A percentile compares a stretch with the other conserved stretches of the same genome.
phyloP scores from a whole-genome alignment of 192 early-diverging fungal species.

The Dissophora globulifera region DNA sequence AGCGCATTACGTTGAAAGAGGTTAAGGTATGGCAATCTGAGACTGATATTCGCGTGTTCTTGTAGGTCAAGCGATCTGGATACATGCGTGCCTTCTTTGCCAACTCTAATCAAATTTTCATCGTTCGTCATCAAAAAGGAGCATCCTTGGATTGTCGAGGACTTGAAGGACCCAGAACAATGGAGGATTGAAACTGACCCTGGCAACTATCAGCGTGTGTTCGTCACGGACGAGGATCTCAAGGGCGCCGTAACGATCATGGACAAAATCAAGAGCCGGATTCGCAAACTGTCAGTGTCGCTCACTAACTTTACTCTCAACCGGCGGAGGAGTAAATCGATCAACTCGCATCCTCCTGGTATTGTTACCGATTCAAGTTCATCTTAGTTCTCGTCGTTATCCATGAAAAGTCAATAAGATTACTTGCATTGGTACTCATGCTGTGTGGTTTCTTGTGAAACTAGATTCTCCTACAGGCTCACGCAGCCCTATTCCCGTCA shows the following conservation, averaged over 20 bases:
- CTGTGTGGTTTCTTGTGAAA: background rate
- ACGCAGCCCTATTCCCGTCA: constrained; percentile 41
- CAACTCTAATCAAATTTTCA: background rate
- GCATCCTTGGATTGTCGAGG: constrained; percentile 90
- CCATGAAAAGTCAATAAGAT: too few species aligned
- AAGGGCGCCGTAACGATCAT: constrained; percentile 72
- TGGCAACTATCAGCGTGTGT: constrained; percentile 68
- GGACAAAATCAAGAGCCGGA: constrained; percentile 60
- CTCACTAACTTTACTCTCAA: constrained; percentile 51
- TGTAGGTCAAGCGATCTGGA: background rate
- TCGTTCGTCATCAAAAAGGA: constrained; percentile 60
- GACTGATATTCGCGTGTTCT: too few species aligned
- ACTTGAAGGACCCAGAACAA: constrained; percentile 67
- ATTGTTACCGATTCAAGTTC: background rate
- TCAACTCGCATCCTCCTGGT: constrained; percentile 37
- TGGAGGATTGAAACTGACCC: constrained; percentile 89
- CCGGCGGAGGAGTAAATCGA: constrained; percentile 45
- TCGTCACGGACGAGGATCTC: constrained; percentile 87
- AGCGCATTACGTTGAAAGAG: constrained; percentile 86
- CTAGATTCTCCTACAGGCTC: constrained; percentile 28
- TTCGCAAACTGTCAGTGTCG: constrained; percentile 57
- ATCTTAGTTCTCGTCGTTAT: too few species aligned
- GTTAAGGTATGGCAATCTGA: constrained; percentile 86
- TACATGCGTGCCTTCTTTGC: background rate
- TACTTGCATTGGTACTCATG: too few species aligned